phyloP scores from a whole-genome alignment of 2,329 filamentous ascomycete species.

The Calcarisporium arbuscula region DNA sequence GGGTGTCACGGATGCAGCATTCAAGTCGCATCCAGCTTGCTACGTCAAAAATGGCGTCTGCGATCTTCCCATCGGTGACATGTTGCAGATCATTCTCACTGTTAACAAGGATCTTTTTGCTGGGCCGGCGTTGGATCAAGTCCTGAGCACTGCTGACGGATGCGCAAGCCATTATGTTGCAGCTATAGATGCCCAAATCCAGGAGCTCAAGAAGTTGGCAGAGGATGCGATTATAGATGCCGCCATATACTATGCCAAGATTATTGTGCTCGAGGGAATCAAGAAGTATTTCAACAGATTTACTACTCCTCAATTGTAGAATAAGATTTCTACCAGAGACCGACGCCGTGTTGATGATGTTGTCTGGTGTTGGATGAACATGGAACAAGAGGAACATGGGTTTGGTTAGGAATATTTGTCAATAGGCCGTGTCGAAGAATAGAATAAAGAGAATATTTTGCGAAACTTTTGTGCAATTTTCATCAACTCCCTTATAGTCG shows the following conservation, averaged over 20 bases:
- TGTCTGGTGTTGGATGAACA: no score
- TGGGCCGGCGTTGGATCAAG: background rate
- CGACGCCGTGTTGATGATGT: slow-evolving; percentile 6
- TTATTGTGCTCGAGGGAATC: background rate
- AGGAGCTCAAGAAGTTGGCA: background rate
- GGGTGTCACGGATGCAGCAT: slow-evolving; percentile 5
- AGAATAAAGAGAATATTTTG: no score
- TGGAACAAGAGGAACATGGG: no score
- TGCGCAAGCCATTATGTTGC: background rate
- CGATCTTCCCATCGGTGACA: slow-evolving; percentile 3
- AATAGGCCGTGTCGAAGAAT: no score
- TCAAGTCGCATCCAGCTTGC: slow-evolving; percentile 6
- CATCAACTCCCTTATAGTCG: no score
- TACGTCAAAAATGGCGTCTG: slow-evolving; percentile 8
- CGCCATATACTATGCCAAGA: background rate
- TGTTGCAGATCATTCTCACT: slow-evolving; percentile 3
- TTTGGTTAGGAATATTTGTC: no score
- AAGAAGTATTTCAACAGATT: no score
- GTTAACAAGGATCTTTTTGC: slow-evolving; percentile 4
- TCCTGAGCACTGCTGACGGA: background rate
- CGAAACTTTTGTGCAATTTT: no score
- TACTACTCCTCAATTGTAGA: no score
- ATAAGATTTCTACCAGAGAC: no score
- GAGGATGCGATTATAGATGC: no score
- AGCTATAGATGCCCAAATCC: background rate